These are phyloP conservation scores for Volvox carteri DNA, from an alignment of 163 green algal genomes.

Conservation along the genomic window DNA sequence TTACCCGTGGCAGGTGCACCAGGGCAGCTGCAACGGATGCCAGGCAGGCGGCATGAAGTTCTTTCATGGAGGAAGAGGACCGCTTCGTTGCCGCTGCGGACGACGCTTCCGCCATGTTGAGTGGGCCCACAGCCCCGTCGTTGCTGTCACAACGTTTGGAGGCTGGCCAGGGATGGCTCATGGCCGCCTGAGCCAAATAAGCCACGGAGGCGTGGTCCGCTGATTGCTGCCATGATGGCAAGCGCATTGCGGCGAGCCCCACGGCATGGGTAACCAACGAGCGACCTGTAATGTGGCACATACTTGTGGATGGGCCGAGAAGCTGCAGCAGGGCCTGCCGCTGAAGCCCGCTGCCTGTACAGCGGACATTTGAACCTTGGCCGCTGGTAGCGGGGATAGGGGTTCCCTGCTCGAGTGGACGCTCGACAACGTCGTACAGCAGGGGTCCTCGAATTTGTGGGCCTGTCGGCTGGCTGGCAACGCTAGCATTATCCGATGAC, in stretches of 20 bases:
- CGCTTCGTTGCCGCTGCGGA: not conserved
- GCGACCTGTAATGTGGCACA: not conserved
- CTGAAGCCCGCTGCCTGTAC: not conserved
- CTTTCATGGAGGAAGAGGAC: not conserved
- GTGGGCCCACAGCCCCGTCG: not conserved
- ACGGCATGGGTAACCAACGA: not conserved
- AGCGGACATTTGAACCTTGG: too few relatives aligned
- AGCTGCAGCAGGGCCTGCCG: not conserved
- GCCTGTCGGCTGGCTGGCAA: not conserved
- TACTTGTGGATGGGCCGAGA: not conserved
- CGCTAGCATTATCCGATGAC: not conserved
- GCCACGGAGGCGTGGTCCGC: too few relatives aligned
- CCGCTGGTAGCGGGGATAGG: too few relatives aligned
- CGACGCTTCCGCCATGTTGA: not conserved
- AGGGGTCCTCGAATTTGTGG: not conserved
- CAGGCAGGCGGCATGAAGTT: slow-evolving; percentile 5
- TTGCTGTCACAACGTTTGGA: not conserved
- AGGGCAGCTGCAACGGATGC: slow-evolving; percentile 18
- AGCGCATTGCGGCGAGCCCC: not conserved
- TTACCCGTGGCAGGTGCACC: slow-evolving; percentile 11
- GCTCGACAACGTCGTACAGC: not conserved
- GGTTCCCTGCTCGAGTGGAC: not conserved
- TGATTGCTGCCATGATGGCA: not conserved
- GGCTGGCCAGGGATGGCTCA: not conserved
- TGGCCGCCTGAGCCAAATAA: not conserved